Evolutionary conservation across 2,329 filamentous ascomycete species (phyloP), one percentile per base, ranked within the genome.

Genomic region (Neofusicoccum sp.): DNA sequence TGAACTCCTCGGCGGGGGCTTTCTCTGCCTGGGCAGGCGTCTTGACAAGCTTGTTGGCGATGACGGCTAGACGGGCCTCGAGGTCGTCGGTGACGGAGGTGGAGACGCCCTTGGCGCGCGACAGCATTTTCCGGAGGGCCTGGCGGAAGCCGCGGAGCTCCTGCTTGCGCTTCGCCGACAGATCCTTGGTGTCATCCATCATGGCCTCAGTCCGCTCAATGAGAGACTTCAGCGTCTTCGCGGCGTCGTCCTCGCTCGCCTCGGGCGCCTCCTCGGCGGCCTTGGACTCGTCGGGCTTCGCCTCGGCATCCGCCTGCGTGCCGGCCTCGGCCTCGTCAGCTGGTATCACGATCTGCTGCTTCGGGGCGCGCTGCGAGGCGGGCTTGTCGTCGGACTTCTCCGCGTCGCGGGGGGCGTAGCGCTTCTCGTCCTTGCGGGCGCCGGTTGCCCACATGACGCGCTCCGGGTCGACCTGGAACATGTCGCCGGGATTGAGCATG

Each of bases 381-480:
- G 68, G 57, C 44, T 72, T 64, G 14, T 63, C 63, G 5, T 59
- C 63, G 63, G 63, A 60, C 66, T 63, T 62, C 20, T 65, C 65
- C 26, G 65, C 63, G 48, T 62, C 64, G 12, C 58, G 61, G 12
- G 44, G 36, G 6, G 41, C 6, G 12, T 57, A 43, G 6, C 45
- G 41, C 20, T 61, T 41, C 34, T 61, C 49, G 61, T 82, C 75
- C 76, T 92, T 95, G 51, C 85, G 84, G 28, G 84, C 82, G 62
- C 95, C 95, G 1, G 93, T 96, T 34, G 91, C 93, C 69, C 84
- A 93, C 76, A 99, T 83, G 61, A 99, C 95, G 68, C 88, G 86
- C 40, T 96, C 91, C 36, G 90, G 83, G 20, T 97, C 89, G 68
- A 99, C 93, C 74, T 96, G 91, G 82, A 99, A 99, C 86, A 99